Evolutionary conservation across 192 early-diverging fungal species (phyloP).

Genomic region (Backusella psychrophila): DNA sequence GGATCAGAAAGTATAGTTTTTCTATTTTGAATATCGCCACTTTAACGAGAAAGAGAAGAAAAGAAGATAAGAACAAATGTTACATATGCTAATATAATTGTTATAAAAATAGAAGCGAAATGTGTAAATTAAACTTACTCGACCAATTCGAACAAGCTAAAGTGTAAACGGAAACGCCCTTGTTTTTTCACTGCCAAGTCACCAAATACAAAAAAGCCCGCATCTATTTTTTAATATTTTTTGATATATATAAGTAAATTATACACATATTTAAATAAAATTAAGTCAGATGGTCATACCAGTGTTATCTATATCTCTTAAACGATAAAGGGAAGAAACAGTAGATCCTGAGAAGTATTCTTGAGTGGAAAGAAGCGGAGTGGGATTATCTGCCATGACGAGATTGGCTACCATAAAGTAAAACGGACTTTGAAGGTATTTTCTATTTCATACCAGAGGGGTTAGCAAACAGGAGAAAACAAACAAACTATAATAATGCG

Average conservation of each 20-base stretch:
- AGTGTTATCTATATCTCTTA: conserved; percentile 79
- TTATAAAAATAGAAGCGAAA: not conserved
- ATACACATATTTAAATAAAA: conserved; percentile 1
- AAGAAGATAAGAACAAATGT: conserved; percentile 16
- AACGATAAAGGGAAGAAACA: conserved; percentile 85
- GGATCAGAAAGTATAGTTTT: conserved; percentile 59
- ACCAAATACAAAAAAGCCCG: conserved; percentile 94
- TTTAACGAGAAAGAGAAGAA: conserved; percentile 60
- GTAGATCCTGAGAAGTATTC: conserved; percentile 25
- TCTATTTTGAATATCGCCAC: conserved; percentile 42
- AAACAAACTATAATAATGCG: not conserved
- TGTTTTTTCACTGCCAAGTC: conserved; percentile 90
- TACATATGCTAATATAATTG: not conserved
- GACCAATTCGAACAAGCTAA: conserved; percentile 88
- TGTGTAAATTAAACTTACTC: conserved; percentile 46
- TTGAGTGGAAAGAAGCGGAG: conserved; percentile 17
- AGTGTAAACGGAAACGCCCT: conserved; percentile 77
- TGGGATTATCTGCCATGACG: not conserved
- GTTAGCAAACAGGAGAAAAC: not conserved
- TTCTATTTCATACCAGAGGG: conserved; percentile 11
- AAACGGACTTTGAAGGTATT: conserved; percentile 35
- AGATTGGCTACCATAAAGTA: conserved; percentile 29
- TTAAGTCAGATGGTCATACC: conserved; percentile 21
- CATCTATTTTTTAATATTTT: conserved; percentile 47
- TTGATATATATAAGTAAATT: conserved; percentile 9